Evolutionary conservation across 768 basidiomycete species (phyloP).

Genomic region (Trametes elegans): DNA sequence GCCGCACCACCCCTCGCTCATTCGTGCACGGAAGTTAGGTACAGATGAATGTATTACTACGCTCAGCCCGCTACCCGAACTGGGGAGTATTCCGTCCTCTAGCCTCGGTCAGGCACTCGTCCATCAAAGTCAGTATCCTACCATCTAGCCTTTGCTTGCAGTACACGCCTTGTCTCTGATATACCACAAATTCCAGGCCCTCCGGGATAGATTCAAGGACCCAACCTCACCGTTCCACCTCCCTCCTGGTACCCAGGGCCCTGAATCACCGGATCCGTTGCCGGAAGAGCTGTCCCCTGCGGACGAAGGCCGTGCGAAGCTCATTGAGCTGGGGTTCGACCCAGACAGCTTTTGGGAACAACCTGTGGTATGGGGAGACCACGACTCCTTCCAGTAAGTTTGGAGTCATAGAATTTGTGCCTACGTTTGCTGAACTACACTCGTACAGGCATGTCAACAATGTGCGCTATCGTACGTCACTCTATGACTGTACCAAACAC

Average conservation of each 20-base stretch:
- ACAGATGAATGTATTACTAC: too few species aligned
- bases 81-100: too few species aligned
- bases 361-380: conserved; percentile 75
- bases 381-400: conserved; percentile 73
- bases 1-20: too few species aligned
- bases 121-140: neutral
- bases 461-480: conserved; percentile 59
- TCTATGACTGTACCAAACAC: neutral
- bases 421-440: neutral
- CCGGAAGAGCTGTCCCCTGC: conserved; percentile 22
- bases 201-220: conserved; percentile 61
- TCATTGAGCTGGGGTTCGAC: conserved; percentile 54
- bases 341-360: conserved; percentile 75
- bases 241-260: conserved; percentile 56
- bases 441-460: conserved; percentile 73
- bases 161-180: neutral
- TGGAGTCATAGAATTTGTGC: neutral
- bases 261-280: conserved; percentile 53
- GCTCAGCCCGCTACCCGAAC: too few species aligned
- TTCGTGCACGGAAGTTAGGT: too few species aligned
- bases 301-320: conserved; percentile 41
- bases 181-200: too few species aligned
- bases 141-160: neutral
- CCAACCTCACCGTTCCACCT: conserved; percentile 66
- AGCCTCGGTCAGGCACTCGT: neutral